phyloP scores from a whole-genome alignment of 2,329 filamentous ascomycete species.

The Nakataea oryzae region DNA sequence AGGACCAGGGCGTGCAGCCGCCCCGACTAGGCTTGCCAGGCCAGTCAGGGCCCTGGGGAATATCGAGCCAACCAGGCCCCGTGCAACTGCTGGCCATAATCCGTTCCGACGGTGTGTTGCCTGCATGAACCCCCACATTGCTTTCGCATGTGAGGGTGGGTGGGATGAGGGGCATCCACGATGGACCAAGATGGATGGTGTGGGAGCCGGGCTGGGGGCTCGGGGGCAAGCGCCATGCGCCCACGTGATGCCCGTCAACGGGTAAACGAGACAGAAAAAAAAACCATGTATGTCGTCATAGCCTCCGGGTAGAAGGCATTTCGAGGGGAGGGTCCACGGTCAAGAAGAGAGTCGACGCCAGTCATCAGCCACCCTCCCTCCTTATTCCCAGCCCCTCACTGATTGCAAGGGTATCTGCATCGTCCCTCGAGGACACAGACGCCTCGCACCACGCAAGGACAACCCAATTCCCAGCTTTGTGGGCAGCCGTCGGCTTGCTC shows the following conservation, averaged over 20 bases:
- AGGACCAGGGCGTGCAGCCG: not conserved
- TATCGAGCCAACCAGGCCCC: not conserved
- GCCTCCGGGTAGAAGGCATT: not conserved
- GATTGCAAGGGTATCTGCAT: not conserved
- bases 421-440: not conserved
- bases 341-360: too few species aligned
- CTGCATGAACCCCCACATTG: not conserved
- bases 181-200: not conserved
- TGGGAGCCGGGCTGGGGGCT: too few species aligned
- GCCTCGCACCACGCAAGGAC: not conserved
- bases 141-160: not conserved
- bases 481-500: not conserved
- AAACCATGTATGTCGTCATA: not conserved
- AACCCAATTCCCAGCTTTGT: not conserved
- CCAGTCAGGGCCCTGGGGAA: not conserved
- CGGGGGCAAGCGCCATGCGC: too few species aligned
- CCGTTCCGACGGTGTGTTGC: not conserved
- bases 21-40: too few species aligned
- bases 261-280: not conserved
- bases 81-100: not conserved
- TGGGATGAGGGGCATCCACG: not conserved
- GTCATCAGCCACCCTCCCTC: too few species aligned
- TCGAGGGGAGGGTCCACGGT: not conserved
- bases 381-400: too few species aligned
- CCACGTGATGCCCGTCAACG: not conserved